These are phyloP conservation scores for Candida pseudoviswanathii DNA, from an alignment of 1,139 yeast genomes.

Conservation along the genomic window DNA sequence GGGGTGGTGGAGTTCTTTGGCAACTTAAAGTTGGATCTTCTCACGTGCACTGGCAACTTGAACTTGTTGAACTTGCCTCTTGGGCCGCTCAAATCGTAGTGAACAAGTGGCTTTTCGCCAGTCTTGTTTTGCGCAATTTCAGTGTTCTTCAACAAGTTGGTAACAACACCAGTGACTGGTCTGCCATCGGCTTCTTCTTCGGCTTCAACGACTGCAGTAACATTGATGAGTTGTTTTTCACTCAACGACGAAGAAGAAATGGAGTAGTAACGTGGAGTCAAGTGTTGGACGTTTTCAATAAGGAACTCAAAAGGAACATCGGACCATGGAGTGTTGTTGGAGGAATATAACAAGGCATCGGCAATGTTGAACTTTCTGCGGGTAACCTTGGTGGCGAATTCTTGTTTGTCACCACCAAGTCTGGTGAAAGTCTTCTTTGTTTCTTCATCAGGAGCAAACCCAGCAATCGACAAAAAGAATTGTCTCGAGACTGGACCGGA, in stretches of 20 bases:
- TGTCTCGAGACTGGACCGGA: slow-evolving; percentile 95
- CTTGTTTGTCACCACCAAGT: slow-evolving; percentile 68
- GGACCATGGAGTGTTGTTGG: slow-evolving; percentile 67
- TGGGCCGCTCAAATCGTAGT: slow-evolving; percentile 82
- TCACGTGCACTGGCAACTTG: slow-evolving; percentile 86
- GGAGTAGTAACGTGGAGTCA: slow-evolving; percentile 95
- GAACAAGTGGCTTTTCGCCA: slow-evolving; percentile 46
- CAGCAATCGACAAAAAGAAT: slow-evolving; percentile 71
- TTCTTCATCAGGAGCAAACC: slow-evolving; percentile 75
- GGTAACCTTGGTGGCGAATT: slow-evolving; percentile 67
- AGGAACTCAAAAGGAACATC: slow-evolving; percentile 82
- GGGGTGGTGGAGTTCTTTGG: slow-evolving; percentile 89
- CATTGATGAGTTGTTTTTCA: slow-evolving; percentile 73
- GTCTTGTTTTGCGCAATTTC: slow-evolving; percentile 62
- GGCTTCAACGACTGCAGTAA: slow-evolving; percentile 93
- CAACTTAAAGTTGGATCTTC: slow-evolving; percentile 92
- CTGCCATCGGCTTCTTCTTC: slow-evolving; percentile 48
- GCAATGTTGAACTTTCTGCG: slow-evolving; percentile 69
- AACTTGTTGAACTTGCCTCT: slow-evolving; percentile 55
- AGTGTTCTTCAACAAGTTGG: slow-evolving; percentile 80
- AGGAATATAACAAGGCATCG: slow-evolving; percentile 66
- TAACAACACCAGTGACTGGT: slow-evolving; percentile 79
- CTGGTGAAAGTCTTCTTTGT: slow-evolving; percentile 53
- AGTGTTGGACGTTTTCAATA: slow-evolving; percentile 75
- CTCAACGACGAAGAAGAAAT: slow-evolving; percentile 87